These are phyloP conservation scores for Paecilomyces sp. DNA, from an alignment of 2,329 filamentous ascomycete species.

Conservation along the genomic window DNA sequence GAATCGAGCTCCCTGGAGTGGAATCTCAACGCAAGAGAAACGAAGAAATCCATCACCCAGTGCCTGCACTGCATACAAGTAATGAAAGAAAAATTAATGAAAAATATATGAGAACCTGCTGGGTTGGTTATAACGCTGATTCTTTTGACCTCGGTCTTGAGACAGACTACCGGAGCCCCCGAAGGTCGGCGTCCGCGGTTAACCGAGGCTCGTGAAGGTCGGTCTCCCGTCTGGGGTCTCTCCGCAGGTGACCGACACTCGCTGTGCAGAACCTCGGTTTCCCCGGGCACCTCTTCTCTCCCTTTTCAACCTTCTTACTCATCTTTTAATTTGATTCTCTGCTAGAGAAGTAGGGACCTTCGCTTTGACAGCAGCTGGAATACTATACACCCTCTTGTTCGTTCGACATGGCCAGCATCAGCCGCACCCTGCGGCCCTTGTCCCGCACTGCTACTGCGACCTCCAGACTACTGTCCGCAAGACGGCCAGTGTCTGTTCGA, in stretches of 20 bases:
- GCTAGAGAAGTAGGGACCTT: background rate
- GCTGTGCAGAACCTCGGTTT: background rate
- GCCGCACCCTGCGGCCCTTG: constrained; percentile 40
- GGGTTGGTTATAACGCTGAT: no score
- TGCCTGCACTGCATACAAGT: no score
- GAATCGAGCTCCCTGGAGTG: no score
- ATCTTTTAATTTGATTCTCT: background rate
- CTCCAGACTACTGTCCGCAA: constrained; percentile 31
- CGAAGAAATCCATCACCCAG: no score
- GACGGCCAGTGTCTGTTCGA: constrained; percentile 28
- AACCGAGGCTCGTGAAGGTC: constrained; percentile 11
- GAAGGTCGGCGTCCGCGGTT: constrained; percentile 5
- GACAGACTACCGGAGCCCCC: background rate
- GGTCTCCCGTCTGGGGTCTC: constrained; percentile 3
- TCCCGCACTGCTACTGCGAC: constrained; percentile 27
- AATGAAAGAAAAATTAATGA: no score
- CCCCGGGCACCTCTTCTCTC: background rate
- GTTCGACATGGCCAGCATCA: constrained; percentile 41
- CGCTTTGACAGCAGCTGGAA: background rate
- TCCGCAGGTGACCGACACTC: constrained; percentile 3
- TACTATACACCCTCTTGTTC: constrained; percentile 1
- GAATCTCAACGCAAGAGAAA: no score
- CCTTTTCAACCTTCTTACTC: background rate
- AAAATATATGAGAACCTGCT: background rate
- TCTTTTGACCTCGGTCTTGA: no score